Conservation (phyloP, 176 grass and related monocot species). For the Bromus sterilis region DNA sequence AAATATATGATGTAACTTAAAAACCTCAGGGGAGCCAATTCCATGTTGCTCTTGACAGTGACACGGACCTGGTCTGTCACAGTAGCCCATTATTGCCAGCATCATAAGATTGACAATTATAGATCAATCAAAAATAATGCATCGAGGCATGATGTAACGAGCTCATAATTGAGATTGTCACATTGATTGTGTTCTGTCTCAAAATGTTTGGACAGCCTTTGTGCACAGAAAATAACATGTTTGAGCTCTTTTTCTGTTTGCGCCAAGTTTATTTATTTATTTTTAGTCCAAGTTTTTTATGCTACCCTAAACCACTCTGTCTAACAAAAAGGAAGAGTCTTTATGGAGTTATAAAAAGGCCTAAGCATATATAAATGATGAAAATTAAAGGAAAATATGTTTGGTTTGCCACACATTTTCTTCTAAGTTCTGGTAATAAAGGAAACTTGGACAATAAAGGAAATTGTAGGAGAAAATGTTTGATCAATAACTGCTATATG, state of each 20-base stretch:
- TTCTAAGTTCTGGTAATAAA: no score
- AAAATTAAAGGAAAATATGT: neutral
- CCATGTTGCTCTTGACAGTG: slow-evolving; percentile 7
- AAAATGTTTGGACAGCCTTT: neutral
- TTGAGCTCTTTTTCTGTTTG: neutral
- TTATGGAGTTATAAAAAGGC: neutral
- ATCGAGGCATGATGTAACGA: neutral
- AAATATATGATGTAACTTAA: slow-evolving; percentile 39
- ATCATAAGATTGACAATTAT: neutral
- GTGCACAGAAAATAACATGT: neutral
- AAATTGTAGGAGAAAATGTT: no score
- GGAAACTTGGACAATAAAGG: no score
- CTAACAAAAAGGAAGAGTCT: neutral
- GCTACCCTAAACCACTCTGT: neutral
- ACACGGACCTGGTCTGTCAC: neutral
- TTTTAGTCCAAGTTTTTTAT: neutral
- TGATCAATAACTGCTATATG: no score
- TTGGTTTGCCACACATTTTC: neutral
- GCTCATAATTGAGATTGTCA: neutral
- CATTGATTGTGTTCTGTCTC: neutral
- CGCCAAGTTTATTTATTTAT: neutral
- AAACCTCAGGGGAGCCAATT: slow-evolving; percentile 7
- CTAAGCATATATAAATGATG: neutral
- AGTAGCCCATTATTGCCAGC: neutral
- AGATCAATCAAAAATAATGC: neutral